Evolutionary conservation across 2,329 filamentous ascomycete genomes (phyloP).

Genomic region (Cordyceps javanica): DNA sequence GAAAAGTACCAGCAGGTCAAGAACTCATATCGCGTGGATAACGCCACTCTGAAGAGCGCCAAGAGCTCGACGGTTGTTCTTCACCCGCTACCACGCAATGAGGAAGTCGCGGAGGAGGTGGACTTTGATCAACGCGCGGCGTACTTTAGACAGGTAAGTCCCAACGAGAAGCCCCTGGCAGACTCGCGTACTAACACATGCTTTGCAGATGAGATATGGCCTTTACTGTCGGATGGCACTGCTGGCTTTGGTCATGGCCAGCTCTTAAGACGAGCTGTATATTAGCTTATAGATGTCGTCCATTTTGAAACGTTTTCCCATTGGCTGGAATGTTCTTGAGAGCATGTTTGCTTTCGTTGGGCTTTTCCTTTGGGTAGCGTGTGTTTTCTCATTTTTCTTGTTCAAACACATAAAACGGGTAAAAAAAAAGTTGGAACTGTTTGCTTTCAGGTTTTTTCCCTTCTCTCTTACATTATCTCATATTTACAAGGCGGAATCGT

Average conservation of each 20-base stretch:
- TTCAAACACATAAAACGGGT: slow-evolving; percentile 1
- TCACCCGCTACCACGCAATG: slow-evolving; percentile 90
- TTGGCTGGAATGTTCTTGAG: neutral
- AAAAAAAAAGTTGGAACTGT: neutral
- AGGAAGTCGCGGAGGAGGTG: slow-evolving; percentile 90
- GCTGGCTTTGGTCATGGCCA: slow-evolving; percentile 79
- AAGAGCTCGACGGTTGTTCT: slow-evolving; percentile 92
- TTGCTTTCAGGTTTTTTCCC: neutral
- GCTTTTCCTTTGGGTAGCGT: neutral
- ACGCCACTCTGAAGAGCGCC: slow-evolving; percentile 80
- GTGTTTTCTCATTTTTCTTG: neutral
- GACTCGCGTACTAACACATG: neutral
- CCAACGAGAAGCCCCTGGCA: neutral
- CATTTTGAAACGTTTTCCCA: slow-evolving; percentile 4
- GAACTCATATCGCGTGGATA: slow-evolving; percentile 84
- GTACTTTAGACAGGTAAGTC: slow-evolving; percentile 96
- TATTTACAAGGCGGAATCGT: slow-evolving; percentile 7
- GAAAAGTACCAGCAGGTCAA: slow-evolving; percentile 82
- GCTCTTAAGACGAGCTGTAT: slow-evolving; percentile 20
- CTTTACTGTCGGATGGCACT: slow-evolving; percentile 97
- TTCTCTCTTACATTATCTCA: slow-evolving; percentile 9
- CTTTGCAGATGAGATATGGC: slow-evolving; percentile 83
- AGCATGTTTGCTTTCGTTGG: slow-evolving; percentile 7
- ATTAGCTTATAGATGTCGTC: slow-evolving; percentile 10
- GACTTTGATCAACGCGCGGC: slow-evolving; percentile 95